These are phyloP conservation scores for Salix suchowensis DNA, from an alignment of 345 rosid genomes.

Conservation along the genomic window DNA sequence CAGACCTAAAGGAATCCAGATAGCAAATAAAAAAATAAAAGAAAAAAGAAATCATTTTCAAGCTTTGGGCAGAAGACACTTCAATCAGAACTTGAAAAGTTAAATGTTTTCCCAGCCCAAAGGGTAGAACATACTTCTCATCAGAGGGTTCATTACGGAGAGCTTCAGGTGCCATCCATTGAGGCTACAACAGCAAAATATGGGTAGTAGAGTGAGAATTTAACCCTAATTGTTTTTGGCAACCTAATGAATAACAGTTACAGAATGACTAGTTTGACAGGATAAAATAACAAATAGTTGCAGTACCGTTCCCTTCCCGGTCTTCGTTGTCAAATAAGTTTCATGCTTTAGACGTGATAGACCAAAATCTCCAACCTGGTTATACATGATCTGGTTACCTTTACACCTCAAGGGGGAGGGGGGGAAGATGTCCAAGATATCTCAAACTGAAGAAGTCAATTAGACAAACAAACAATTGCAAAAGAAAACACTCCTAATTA, in stretches of 20 bases:
- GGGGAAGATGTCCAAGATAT: neutral
- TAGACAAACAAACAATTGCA: neutral
- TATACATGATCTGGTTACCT: neutral
- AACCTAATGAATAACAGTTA: neutral
- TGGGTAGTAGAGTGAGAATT: neutral
- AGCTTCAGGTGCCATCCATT: slow-evolving; percentile 99
- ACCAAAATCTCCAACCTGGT: slow-evolving; percentile 97
- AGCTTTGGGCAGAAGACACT: neutral
- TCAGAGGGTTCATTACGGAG: slow-evolving; percentile 93
- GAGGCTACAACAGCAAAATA: slow-evolving; percentile 59
- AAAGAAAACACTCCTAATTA: neutral
- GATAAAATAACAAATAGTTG: neutral
- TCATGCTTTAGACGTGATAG: slow-evolving; percentile 90
- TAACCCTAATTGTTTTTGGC: slow-evolving; percentile 4
- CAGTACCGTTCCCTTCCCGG: slow-evolving; percentile 91
- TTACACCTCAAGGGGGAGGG: neutral
- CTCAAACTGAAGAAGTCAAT: neutral
- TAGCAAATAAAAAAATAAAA: slow-evolving; percentile 2
- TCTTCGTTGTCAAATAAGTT: slow-evolving; percentile 66
- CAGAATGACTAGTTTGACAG: slow-evolving; percentile 2
- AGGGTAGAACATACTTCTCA: slow-evolving; percentile 63
- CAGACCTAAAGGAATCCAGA: slow-evolving; percentile 56
- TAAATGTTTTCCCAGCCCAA: slow-evolving; percentile 4
- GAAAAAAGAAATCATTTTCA: neutral
- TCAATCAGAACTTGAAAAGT: neutral